A percentile compares a stretch with the other conserved stretches of the same genome.
phyloP scores from a whole-genome alignment of 331 rosid genomes.

The Dryas integrifolia region DNA sequence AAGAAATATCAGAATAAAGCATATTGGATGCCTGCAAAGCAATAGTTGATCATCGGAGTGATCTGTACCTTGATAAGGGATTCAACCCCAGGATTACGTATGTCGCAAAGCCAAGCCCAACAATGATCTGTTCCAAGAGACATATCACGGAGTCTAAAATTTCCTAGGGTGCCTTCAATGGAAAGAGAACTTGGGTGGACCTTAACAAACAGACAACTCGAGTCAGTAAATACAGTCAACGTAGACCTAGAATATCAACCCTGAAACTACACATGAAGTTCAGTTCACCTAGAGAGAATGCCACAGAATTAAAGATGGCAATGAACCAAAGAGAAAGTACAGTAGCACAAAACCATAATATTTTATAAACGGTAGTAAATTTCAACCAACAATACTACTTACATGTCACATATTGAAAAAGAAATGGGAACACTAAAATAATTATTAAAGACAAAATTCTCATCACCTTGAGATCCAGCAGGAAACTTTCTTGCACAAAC shows the following conservation, averaged over 20 bases:
- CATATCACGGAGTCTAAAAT: constrained; percentile 80
- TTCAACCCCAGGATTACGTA: constrained; percentile 88
- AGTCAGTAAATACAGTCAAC: constrained; percentile 28
- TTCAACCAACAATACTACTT: neutral
- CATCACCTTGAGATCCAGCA: constrained; percentile 80
- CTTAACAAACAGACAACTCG: constrained; percentile 41
- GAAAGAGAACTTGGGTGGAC: constrained; percentile 91
- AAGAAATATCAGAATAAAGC: constrained; percentile 17
- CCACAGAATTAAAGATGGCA: neutral
- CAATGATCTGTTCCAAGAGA: constrained; percentile 68
- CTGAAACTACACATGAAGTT: constrained; percentile 11
- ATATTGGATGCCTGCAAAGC: neutral
- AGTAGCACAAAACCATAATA: neutral
- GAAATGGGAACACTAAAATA: neutral
- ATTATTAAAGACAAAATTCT: constrained; percentile 1
- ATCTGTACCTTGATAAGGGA: constrained; percentile 77
- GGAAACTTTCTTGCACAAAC: constrained; percentile 85
- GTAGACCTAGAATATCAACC: constrained; percentile 2
- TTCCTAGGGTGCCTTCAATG: constrained; percentile 88
- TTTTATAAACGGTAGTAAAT: neutral
- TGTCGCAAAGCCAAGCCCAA: constrained; percentile 97
- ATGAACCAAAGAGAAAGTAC: neutral
- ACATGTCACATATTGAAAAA: constrained; percentile 9
- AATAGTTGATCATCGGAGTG: constrained; percentile 1
- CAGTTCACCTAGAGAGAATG: constrained; percentile 3